Evolutionary conservation across 169 alveolate genomes (phyloP), one percentile per base, ranked within the genome.

Genomic region (Babesia ovis): DNA sequence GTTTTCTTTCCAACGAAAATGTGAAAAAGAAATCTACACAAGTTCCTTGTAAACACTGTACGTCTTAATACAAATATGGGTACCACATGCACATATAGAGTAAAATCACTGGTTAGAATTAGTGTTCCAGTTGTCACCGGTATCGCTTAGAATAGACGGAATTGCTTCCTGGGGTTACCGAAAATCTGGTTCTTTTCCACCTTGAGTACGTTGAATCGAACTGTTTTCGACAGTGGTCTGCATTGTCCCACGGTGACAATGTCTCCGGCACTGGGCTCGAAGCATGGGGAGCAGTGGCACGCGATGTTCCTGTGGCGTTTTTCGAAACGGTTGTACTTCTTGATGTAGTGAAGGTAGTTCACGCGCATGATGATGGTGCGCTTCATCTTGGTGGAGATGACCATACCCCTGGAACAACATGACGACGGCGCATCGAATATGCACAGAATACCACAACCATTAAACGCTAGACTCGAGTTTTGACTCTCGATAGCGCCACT

Each of bases 161-260:
- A 97, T 90, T 97, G 99, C 91, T 98, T 98, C 92, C 98, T 95
- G 73, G 98, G 98, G 88, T 96, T 93, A 29, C 99, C 99, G 89
- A 95, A 93, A 77, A 97, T 95, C 91, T 97, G 98, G 92, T 96
- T 96, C 92, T 95, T 94, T 91, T 96, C 98, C 57, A 97, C 99
- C 92, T 97, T 95, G 82, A 97, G 86, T 55, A 97, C 99, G 92
- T 97, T 97, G 95, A 98, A 98, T 87, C 99, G 92, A 51, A 98
- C 98, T 37, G 99, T 97, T 94, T 98, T 98, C 43, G 98, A 95
- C 60, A 98, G 93, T 35, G 99, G 99, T 76, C 99, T 95, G 98
- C 99, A 98, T 91, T 98, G 98, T 39, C 99, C 99, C 46, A 95
- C 97, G 50, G 99, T 96, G 86, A 97, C 98, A 83, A 98, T 96